A percentile compares a stretch with the other conserved stretches of the same genome.
These are phyloP conservation scores for Wallacemonas collosoma DNA, from an alignment of 208 protist genomes.

Conservation along the genomic window DNA sequence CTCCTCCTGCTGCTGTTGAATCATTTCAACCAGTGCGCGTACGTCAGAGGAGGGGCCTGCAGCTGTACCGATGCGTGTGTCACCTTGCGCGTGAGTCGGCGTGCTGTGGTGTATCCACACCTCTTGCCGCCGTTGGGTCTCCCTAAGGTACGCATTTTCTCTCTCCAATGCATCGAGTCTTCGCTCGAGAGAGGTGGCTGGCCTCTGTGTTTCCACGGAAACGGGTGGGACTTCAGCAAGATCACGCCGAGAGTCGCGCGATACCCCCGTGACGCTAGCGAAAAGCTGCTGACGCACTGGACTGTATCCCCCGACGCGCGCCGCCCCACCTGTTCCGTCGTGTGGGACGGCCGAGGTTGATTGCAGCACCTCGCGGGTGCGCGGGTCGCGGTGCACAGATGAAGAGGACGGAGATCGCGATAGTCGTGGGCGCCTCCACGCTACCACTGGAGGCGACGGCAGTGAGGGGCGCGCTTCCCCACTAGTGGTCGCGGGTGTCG, in stretches of 20 bases:
- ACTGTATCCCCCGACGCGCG: too few species aligned
- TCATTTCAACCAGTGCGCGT: conserved; percentile 32
- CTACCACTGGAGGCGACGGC: neutral
- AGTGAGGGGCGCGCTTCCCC: neutral
- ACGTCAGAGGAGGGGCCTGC: neutral
- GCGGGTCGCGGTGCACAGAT: too few species aligned
- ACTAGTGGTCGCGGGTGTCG: neutral
- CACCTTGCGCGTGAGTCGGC: neutral
- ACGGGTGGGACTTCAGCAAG: neutral
- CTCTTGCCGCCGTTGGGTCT: neutral
- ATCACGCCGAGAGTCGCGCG: too few species aligned
- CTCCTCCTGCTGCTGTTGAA: conserved; percentile 55
- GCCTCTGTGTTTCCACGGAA: neutral
- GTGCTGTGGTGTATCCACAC: neutral
- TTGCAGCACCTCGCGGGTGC: too few species aligned
- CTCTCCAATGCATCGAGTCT: neutral
- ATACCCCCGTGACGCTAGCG: too few species aligned
- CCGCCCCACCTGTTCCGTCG: too few species aligned
- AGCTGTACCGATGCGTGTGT: too few species aligned
- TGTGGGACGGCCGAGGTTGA: too few species aligned
- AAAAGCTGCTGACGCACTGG: too few species aligned
- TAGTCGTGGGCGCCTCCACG: neutral
- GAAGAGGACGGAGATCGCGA: too few species aligned
- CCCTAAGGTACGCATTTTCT: neutral
- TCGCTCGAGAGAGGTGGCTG: neutral